Evolutionary conservation across 164 flowering plant genomes (phyloP), one percentile per base, ranked within the genome.

Genomic region (Liriodendron chinense): DNA sequence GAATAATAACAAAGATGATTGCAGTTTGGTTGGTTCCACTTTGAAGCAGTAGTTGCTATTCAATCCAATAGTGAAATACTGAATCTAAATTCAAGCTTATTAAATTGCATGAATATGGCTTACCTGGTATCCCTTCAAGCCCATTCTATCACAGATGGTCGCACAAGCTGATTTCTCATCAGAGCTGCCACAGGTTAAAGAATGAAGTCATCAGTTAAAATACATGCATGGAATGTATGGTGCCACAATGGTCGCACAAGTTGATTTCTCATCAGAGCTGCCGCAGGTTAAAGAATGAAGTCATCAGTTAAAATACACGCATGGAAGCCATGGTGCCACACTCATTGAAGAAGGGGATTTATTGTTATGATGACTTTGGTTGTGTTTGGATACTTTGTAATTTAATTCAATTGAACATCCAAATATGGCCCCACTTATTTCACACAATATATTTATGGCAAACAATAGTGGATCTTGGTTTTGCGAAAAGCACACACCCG

Each of bases 81-180:
- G 59, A 53, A 53, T 53, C 59, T 16, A 53, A 53, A 53, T 34
- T 28, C 47, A 67, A 67, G 47, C 47, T 22, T 25, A 28, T 53
- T 16, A 53, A 53, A 16, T 53, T 14, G 59, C 14, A 18, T 68
- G 22, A 53, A 65, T 26, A 26, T 71, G 63, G 71, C 76, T n/a
- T 80, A 93, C 97, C 93, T 93, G 97, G 80, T 91, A 93, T 24
- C 97, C 96, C 75, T 89, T 85, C 75, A 93, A 82, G 9, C 92
- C 89, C 94, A 90, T 88, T 77, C 79, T 91, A 70, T 91, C 91
- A 78, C 89, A 86, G 53, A 92, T 86, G 68, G 89, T 75, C 64
- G 76, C 77, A 79, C 89, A 91, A 72, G 91, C 94, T 77, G 85
- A 77, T 82, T 87, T 92, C 81, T 91, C 97, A 70, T 92, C 93